phyloP scores from a whole-genome alignment of 805 yeast species.

The Teunomyces aglyptinius region DNA sequence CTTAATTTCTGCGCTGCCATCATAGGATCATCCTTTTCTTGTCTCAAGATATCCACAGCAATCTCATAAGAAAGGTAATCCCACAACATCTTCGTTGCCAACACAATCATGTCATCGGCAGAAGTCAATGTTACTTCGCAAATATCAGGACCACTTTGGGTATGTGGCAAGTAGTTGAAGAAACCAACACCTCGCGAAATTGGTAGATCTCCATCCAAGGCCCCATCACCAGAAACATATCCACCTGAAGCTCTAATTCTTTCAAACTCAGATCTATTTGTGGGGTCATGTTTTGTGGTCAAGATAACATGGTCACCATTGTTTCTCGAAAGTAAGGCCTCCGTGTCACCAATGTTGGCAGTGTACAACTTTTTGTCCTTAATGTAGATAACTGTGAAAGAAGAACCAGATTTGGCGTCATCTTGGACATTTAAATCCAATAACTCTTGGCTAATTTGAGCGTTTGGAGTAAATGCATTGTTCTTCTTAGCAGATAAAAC shows the following conservation, averaged over 20 bases:
- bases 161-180: conserved; percentile 79
- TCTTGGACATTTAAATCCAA: conserved; percentile 54
- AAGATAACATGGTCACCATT: conserved; percentile 78
- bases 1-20: conserved; percentile 89
- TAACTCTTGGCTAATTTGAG: conserved; percentile 30
- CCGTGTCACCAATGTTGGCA: conserved; percentile 90
- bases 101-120: conserved; percentile 77
- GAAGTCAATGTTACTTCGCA: conserved; percentile 57
- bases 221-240: conserved; percentile 78
- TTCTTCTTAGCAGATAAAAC: conserved; percentile 45
- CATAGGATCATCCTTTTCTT: conserved; percentile 79
- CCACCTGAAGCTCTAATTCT: conserved; percentile 92
- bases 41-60: conserved; percentile 87
- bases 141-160: conserved; percentile 84
- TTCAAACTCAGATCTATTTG: conserved; percentile 72
- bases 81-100: conserved; percentile 87
- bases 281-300: conserved; percentile 82
- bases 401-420: conserved; percentile 79
- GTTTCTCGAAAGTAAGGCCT: conserved; percentile 71
- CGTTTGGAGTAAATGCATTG: conserved; percentile 36
- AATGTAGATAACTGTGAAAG: conserved; percentile 79
- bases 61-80: conserved; percentile 76
- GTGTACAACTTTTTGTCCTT: conserved; percentile 67
- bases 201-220: conserved; percentile 76
- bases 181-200: conserved; percentile 93